Evolutionary conservation across 2,329 filamentous ascomycete genomes (phyloP), one percentile per base, ranked within the genome.

Genomic region (Emergomyces orientalis): DNA sequence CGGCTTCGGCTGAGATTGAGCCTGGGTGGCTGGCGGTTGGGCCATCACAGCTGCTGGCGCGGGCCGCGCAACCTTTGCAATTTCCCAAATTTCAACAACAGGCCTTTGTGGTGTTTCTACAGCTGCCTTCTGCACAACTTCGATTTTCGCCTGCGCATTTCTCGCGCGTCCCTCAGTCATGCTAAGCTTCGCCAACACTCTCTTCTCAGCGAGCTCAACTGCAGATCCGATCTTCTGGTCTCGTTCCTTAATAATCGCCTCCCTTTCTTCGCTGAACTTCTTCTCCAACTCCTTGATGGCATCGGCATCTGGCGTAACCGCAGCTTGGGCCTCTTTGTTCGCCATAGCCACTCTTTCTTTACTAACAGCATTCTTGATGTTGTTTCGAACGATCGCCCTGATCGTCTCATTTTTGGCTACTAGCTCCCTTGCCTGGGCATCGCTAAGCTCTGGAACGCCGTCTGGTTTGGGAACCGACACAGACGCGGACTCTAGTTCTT

Each of bases 41-140:
- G 63, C 37, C 59, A 60, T 63, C 22, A 55, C 47, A 27, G 47
- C 49, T 47, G 63, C 62, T 19, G 65, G 64, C 22, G 62, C 47
- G 30, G 57, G 62, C 39, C 62, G 61, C 22, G 85, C 83, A 61
- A 77, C 80, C 75, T 93, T 92, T 0, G 88, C 91, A 61, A 89
- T 78, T 66, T 88, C 86, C 89, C 90, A 97, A 0, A 97, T 92
- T 74, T 97, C 91, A 11, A 80, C 84, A 3, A 97, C 91, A 0
- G 91, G 85, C 72, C 86, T 87, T 69, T 93, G 82, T 0, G 93
- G 93, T 0, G 92, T 97, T 57, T 96, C 88, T n/a, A 82, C 82
- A 0, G 88, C 91, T 14, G 93, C 92, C 56, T 86, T 89, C 70
- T 91, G 84, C 3, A 97, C 89, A 1, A 94, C 85, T 1, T 84